Percentiles rank a stretch among this genome's conserved stretches.
Evolutionary conservation across 192 early-diverging fungal species (phyloP).

Genomic region (Linnemannia zychae): DNA sequence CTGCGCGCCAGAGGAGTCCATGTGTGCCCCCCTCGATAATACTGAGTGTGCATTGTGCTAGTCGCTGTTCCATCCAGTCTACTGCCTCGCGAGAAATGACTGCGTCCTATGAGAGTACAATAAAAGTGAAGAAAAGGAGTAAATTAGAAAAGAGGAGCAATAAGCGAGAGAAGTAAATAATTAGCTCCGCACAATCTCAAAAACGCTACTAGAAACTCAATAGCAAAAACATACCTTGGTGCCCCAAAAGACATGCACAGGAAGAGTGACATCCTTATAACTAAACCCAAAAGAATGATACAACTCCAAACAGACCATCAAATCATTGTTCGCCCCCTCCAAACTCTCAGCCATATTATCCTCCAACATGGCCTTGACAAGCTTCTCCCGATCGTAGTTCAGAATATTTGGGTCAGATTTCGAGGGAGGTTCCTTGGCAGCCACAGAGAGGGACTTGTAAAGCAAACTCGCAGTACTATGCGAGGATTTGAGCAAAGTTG

Average conservation of each 20-base stretch:
- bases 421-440: conserved; percentile 51
- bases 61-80: conserved; percentile 58
- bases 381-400: conserved; percentile 55
- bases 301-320: conserved; percentile 58
- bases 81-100: conserved; percentile 57
- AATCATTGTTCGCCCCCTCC: conserved; percentile 59
- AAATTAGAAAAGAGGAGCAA: not conserved
- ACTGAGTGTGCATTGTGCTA: conserved; percentile 55
- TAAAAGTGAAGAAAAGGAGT: not conserved
- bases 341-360: conserved; percentile 58
- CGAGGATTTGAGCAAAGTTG: conserved; percentile 46
- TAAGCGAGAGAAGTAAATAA: not conserved
- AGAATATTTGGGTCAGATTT: conserved; percentile 51
- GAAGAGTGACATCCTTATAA: conserved; percentile 57
- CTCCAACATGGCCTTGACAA: conserved; percentile 57
- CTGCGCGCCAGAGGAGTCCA: conserved; percentile 55
- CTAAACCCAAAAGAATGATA: conserved; percentile 58
- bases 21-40: conserved; percentile 58
- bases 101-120: conserved; percentile 23
- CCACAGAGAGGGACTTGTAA: conserved; percentile 50
- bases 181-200: not conserved
- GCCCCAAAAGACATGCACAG: conserved; percentile 62
- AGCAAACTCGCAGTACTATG: conserved; percentile 39
- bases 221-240: conserved; percentile 46
- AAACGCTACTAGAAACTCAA: too few relatives aligned